Base-by-base conservation (phyloP, 768 basidiomycete genomes). In the Psilocybe subaeruginosa region DNA sequence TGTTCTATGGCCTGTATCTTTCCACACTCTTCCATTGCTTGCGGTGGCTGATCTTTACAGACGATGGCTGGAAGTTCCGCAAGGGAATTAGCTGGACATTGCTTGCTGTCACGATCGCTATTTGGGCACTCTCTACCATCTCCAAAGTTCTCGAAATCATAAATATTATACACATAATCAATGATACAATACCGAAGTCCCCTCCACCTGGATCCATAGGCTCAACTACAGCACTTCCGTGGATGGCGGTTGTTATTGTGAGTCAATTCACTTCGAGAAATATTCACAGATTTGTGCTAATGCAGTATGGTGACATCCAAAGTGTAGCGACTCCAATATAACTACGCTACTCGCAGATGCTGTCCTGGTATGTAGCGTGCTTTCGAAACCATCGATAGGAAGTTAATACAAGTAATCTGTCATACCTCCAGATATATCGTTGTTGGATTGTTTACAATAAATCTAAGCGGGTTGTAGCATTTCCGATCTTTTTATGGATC, bases 361-460 rank as follows among this genome's bases (percentile, higher is more conserved):
- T 11, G 55, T 64, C 23, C 39, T 64, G 29, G 65, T 66, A 19
- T 29, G 56, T 59, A 8, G n/a, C 19, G 16, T 49, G 14, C 4
- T 30, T 41, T 5, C 9, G n/a, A 1, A 8, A 43, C 11, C 33
- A 11, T 35, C 33, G 33, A 35, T 11, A 23, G 33, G 33, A 35
- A 35, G 33, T 35, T 11, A 35, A 7, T 35, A 3, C 6, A 2
- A 35, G 6, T 35, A 6, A 9, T 16, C 11, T 41, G 12, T 49
- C 19, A 27, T 12, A 14, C 8, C 23, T n/a, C 30, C 35, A 70
- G 70, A 68, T 68, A 29, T 68, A 66, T 49, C 64, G 70, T 14
- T 67, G 65, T 52, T 71, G 68, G 66, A 56, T 65, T 33, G 33
- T 69, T 11, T 71, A 61, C 50, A 35, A 41, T 4, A 65, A 59